Conservation (phyloP, 257 asterid genomes). For the Jacaranda copaia region DNA sequence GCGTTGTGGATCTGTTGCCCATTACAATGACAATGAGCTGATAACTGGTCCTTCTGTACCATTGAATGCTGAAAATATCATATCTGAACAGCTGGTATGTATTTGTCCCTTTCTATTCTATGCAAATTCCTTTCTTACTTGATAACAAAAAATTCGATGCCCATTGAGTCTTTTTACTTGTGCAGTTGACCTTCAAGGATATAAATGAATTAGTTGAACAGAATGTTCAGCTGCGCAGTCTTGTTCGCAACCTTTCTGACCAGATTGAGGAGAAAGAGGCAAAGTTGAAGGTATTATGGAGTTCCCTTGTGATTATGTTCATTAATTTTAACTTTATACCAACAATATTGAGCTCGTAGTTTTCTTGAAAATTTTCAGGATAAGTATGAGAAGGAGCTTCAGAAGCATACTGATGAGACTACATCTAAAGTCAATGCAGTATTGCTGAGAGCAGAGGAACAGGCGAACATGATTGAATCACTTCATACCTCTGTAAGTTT, state of each 20-base stretch:
- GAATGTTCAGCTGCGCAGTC: conserved; percentile 76
- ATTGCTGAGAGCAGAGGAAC: conserved; percentile 84
- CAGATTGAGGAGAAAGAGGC: conserved; percentile 77
- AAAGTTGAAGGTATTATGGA: conserved; percentile 64
- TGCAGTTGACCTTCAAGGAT: conserved; percentile 88
- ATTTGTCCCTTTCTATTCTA: conserved; percentile 11
- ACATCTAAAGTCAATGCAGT: conserved; percentile 72
- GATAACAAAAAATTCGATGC: conserved; percentile 7
- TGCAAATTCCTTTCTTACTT: conserved; percentile 5
- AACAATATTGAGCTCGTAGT: conserved; percentile 28
- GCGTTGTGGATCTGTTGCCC: conserved; percentile 77
- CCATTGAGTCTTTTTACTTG: conserved; percentile 22
- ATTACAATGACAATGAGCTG: conserved; percentile 43
- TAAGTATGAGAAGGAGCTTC: conserved; percentile 75
- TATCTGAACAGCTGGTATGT: conserved; percentile 66
- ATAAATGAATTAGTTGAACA: conserved; percentile 91
- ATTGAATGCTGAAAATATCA: conserved; percentile 46
- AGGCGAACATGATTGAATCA: conserved; percentile 83
- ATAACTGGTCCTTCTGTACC: conserved; percentile 38
- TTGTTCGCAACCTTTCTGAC: conserved; percentile 72
- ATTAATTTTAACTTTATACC: not conserved
- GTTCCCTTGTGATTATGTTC: conserved; percentile 11
- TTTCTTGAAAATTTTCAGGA: conserved; percentile 53
- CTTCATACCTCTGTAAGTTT: conserved; percentile 86
- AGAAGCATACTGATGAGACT: conserved; percentile 63